Base-by-base conservation (phyloP, 257 asterid genomes). In the Forsythia viridissima region DNA sequence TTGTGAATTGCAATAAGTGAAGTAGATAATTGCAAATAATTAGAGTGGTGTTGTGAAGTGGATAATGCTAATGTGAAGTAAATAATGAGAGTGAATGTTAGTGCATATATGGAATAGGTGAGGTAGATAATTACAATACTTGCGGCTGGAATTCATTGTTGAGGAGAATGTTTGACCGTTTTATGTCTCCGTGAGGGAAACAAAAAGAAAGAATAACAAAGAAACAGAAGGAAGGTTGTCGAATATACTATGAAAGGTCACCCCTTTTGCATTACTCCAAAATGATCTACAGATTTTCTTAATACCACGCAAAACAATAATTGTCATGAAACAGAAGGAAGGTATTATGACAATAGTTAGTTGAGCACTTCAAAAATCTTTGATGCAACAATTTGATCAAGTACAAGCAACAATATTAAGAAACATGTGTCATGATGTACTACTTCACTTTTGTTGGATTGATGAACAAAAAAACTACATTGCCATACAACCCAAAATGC, bases 201-300 rank as follows among this genome's bases (percentile, higher is more conserved):
- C n/a, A n/a, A n/a, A n/a, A n/a, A n/a, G n/a, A n/a, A n/a, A n/a
- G n/a, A n/a, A n/a, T n/a, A n/a, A n/a, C n/a, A n/a, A n/a, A n/a
- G n/a, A n/a, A n/a, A n/a, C n/a, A n/a, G n/a, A n/a, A n/a, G n/a
- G n/a, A n/a, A n/a, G n/a, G 90, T 79, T 86, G 83, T 72, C 90
- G 98, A 77, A 95, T 86, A 83, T 85, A 90, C 78, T 85, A 80
- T 1, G 97, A 93, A 72, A 95, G 93, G 80, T 95, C 99, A 71
- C 99, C 99, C 67, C 99, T 98, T 88, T 84, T 91, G 87, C 99
- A 95, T 86, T 85, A 92, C 82, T 95, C 99, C 87, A 95, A 83
- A 84, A 95, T 81, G 80, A 95, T 93, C 79, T 92, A 93, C 66
- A 95, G 88, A 81, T 90, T 93, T 67, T 95, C 99, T 98, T 95